A percentile compares a stretch with the other conserved stretches of the same genome.
phyloP scores from a whole-genome alignment of 768 basidiomycete genomes.

The Exidia glandulosa region DNA sequence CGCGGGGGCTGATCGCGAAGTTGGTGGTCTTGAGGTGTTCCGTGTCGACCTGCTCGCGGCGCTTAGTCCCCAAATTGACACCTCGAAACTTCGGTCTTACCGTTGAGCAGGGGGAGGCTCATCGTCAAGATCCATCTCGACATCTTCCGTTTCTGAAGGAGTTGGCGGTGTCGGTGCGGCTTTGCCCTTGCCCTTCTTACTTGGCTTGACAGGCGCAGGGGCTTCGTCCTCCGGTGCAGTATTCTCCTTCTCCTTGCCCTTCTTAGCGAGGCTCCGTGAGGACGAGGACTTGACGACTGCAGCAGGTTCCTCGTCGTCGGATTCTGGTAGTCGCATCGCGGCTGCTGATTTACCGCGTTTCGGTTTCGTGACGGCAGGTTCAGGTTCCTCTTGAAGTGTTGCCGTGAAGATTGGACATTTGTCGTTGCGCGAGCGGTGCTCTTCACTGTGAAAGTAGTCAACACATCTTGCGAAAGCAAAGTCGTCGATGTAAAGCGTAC shows the following conservation, averaged over 20 bases:
- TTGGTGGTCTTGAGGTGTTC: no score
- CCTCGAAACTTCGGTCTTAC: conserved; percentile 4
- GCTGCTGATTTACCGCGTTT: background rate
- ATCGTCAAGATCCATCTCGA: no score
- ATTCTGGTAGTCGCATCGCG: background rate
- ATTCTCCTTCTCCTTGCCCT: conserved; percentile 19
- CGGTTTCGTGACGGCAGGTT: background rate
- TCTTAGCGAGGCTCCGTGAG: conserved; percentile 1
- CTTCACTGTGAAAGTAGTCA: conserved; percentile 36
- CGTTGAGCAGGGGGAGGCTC: conserved; percentile 8
- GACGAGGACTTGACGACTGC: no score
- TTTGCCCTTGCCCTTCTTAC: conserved; percentile 8
- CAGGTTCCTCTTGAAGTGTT: conserved; percentile 1
- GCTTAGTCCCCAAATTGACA: background rate
- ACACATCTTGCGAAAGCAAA: background rate
- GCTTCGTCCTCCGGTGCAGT: conserved; percentile 7
- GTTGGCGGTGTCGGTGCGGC: no score
- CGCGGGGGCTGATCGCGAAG: no score
- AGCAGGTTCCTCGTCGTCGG: background rate
- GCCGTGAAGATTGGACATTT: conserved; percentile 40
- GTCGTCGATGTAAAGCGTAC: conserved; percentile 35
- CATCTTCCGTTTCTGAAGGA: no score
- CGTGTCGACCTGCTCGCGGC: no score
- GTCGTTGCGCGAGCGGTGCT: conserved; percentile 58
- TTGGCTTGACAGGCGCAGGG: conserved; percentile 9